Conservation (phyloP, 2,329 filamentous ascomycete species). For the Cladobotryum mycophilum region DNA sequence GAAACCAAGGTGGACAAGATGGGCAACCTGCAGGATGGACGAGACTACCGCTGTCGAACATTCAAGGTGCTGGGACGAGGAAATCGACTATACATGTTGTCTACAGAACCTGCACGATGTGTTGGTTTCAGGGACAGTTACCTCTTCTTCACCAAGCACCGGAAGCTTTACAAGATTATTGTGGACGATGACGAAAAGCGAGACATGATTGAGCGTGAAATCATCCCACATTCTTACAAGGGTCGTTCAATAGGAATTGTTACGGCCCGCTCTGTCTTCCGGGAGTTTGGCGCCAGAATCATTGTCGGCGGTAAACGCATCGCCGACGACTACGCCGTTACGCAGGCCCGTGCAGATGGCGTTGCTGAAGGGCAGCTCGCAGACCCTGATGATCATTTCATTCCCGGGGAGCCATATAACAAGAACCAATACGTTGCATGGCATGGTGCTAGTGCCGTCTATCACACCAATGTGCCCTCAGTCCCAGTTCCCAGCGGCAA, state of each 20-base stretch:
- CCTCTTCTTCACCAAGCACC: slow-evolving; percentile 97
- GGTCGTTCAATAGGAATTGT: slow-evolving; percentile 95
- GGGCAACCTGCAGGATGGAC: slow-evolving; percentile 72
- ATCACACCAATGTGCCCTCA: slow-evolving; percentile 74
- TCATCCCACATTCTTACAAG: slow-evolving; percentile 98
- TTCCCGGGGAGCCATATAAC: slow-evolving; percentile 84
- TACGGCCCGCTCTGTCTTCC: slow-evolving; percentile 91
- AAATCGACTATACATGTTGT: slow-evolving; percentile 92
- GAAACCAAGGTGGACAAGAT: slow-evolving; percentile 90
- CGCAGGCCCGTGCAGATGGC: slow-evolving; percentile 67
- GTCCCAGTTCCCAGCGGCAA: slow-evolving; percentile 73
- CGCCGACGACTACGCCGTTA: slow-evolving; percentile 82
- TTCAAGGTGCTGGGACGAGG: slow-evolving; percentile 85
- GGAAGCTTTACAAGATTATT: slow-evolving; percentile 94
- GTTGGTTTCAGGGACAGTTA: slow-evolving; percentile 98
- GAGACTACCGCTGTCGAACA: slow-evolving; percentile 91
- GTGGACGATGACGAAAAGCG: slow-evolving; percentile 96
- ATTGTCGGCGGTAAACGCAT: slow-evolving; percentile 84
- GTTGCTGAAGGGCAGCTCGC: slow-evolving; percentile 83
- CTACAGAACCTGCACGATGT: slow-evolving; percentile 92
- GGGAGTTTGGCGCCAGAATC: slow-evolving; percentile 92
- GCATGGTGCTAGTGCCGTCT: slow-evolving; percentile 94
- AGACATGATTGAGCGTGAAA: slow-evolving; percentile 88
- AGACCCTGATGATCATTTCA: slow-evolving; percentile 77
- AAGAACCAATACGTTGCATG: slow-evolving; percentile 98